phyloP scores from a whole-genome alignment of 371 early-diverging fungal genomes.

The Encephalitozoon hellem region DNA sequence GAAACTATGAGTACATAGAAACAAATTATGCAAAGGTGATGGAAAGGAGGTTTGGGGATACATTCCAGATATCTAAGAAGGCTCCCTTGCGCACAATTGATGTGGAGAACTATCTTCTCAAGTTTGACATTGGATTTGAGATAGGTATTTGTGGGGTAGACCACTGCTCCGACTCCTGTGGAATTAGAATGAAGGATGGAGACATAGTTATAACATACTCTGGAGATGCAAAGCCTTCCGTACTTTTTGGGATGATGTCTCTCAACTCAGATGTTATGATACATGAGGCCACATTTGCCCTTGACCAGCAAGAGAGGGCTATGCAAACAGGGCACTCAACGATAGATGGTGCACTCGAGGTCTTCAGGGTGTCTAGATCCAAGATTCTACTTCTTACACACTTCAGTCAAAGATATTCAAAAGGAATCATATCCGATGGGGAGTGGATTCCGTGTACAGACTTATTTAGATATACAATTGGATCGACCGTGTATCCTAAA shows the following conservation, averaged over 20 bases:
- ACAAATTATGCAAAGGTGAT: conserved; percentile 30
- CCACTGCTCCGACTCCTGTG: conserved; percentile 53
- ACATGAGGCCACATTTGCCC: conserved; percentile 89
- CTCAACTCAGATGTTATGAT: conserved; percentile 66
- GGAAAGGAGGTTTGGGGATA: neutral
- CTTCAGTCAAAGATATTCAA: conserved; percentile 73
- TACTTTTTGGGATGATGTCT: conserved; percentile 67
- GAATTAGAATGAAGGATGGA: conserved; percentile 31
- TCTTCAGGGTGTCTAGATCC: conserved; percentile 69
- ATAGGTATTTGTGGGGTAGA: conserved; percentile 45
- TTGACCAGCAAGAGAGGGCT: conserved; percentile 71
- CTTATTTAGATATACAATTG: conserved; percentile 14
- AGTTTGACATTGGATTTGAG: conserved; percentile 1
- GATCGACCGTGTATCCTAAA: neutral
- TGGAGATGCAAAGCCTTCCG: conserved; percentile 86
- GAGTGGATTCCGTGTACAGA: conserved; percentile 23
- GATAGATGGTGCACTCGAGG: conserved; percentile 71
- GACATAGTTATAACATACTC: conserved; percentile 65
- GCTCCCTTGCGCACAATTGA: neutral
- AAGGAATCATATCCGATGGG: neutral
- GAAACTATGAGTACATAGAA: conserved; percentile 5
- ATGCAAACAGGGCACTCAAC: conserved; percentile 76
- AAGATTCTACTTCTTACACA: conserved; percentile 78
- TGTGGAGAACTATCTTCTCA: conserved; percentile 9
- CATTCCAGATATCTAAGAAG: neutral